A percentile compares a stretch with the other conserved stretches of the same genome.
These are phyloP conservation scores for Peronospora destructor DNA, from an alignment of 352 stramenopile species.

Conservation along the genomic window DNA sequence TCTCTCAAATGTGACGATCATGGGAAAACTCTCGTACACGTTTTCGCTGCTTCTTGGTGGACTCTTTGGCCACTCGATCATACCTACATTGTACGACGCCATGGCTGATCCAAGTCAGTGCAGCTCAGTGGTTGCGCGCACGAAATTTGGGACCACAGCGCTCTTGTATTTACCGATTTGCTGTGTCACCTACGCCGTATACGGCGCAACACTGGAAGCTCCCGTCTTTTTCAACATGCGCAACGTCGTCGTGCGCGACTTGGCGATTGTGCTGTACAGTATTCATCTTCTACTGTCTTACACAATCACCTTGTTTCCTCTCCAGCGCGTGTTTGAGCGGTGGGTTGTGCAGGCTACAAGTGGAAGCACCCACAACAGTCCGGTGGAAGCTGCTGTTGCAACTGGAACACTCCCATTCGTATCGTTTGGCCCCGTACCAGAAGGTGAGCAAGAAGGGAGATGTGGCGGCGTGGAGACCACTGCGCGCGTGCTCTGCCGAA, in stretches of 20 bases:
- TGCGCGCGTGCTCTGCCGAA: conserved; percentile 45
- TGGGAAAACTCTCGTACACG: conserved; percentile 64
- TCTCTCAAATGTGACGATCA: conserved; percentile 40
- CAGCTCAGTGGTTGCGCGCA: conserved; percentile 39
- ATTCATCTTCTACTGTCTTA: conserved; percentile 73
- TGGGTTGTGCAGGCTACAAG: conserved; percentile 34
- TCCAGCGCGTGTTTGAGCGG: conserved; percentile 58
- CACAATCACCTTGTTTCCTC: conserved; percentile 55
- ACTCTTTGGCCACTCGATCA: conserved; percentile 63
- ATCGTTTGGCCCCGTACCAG: conserved; percentile 5
- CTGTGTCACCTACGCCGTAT: conserved; percentile 69
- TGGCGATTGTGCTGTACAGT: conserved; percentile 69
- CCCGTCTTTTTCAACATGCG: conserved; percentile 83
- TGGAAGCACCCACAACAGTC: conserved; percentile 16
- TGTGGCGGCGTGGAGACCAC: conserved; percentile 25
- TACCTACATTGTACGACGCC: conserved; percentile 71
- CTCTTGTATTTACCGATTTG: conserved; percentile 70
- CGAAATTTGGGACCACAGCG: conserved; percentile 42
- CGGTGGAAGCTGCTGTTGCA: conserved; percentile 17
- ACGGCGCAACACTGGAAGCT: conserved; percentile 63
- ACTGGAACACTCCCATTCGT: conserved; percentile 22
- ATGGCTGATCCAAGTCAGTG: conserved; percentile 59
- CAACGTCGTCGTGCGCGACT: conserved; percentile 58
- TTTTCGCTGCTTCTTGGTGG: conserved; percentile 59
- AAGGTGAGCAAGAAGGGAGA: conserved; percentile 13